Base-by-base conservation (phyloP, 345 rosid species). In the Sonneratia alba region DNA sequence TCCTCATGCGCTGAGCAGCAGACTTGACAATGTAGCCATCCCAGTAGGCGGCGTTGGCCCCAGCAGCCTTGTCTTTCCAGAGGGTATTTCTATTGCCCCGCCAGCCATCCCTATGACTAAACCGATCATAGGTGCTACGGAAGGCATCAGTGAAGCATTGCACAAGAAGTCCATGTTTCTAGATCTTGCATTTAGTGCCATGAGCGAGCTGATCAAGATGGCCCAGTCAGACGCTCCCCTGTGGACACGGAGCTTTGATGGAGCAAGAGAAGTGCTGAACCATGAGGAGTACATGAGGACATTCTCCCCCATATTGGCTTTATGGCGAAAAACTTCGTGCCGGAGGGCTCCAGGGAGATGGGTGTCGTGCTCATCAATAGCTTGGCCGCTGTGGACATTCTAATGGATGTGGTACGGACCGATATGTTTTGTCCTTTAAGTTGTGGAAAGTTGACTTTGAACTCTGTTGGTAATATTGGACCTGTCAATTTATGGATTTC, bases 391-490 rank as follows among this genome's bases (percentile, higher is more conserved):
- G 85, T 93, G 0, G 92, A 89, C 37, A 84, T 79, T 8, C 71
- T 91, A 70, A 89, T 93, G 96, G 87, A 93, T 73, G 79, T 75
- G 90, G 97, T 93, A 57, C 7, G 83, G 37, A 85, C 73, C 42
- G 70, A 53, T 68, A 47, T 51, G 24, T 19, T 40, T 66, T 49
- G 43, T 68, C 43, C 57, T 6, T n/a, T 22, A 48, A 8, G 19
- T 68, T 45, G 7, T 45, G 22, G 3, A 32, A 53, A 47, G 2
- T 8, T 7, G 49, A 7, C 49, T 47, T 47, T 47, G 11, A 47
- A 47, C 13, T 47, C 22, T 53, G 22, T 16, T 0, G 59, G n/a
- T 3, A 47, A 11, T 43, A 45, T 69, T 8, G 32, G 24, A 51
- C 51, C 72, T 57, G 51, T 62, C 67, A 42, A 36, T 71, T 53